Percentiles rank a stretch among this genome's conserved stretches.
These are phyloP conservation scores for Candida sphagnicola DNA, from an alignment of 805 yeast genomes.

Conservation along the genomic window DNA sequence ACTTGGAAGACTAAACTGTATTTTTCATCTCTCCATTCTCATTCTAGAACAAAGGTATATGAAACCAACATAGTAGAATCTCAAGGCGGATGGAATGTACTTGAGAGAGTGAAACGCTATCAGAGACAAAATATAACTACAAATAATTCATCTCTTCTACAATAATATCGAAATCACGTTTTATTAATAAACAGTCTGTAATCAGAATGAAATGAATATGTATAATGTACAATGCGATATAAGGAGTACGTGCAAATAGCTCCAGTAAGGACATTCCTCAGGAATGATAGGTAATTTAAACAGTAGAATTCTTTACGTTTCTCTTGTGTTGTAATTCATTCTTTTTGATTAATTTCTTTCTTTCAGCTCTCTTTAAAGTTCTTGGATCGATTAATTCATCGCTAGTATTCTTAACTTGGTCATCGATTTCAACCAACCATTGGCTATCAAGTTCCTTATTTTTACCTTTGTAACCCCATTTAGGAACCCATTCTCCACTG, in stretches of 20 bases:
- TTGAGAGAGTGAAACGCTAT: too few relatives aligned
- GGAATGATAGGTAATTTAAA: not conserved
- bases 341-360: constrained; percentile 81
- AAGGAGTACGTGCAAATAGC: too few relatives aligned
- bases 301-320: constrained; percentile 48
- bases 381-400: constrained; percentile 84
- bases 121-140: too few relatives aligned
- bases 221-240: constrained; percentile 1
- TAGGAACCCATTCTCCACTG: constrained; percentile 91
- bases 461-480: constrained; percentile 96
- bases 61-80: too few relatives aligned
- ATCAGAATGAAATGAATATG: not conserved
- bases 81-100: too few relatives aligned
- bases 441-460: constrained; percentile 84
- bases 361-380: constrained; percentile 71
- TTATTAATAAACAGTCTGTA: not conserved
- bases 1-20: too few relatives aligned
- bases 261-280: not conserved
- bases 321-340: constrained; percentile 81
- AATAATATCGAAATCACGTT: not conserved
- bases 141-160: not conserved
- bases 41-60: too few relatives aligned
- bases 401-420: constrained; percentile 49
- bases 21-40: too few relatives aligned
- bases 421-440: constrained; percentile 95